Evolutionary conservation across 2,329 filamentous ascomycete genomes (phyloP), one percentile per base, ranked within the genome.

Genomic region (Exophiala xenobiotica): DNA sequence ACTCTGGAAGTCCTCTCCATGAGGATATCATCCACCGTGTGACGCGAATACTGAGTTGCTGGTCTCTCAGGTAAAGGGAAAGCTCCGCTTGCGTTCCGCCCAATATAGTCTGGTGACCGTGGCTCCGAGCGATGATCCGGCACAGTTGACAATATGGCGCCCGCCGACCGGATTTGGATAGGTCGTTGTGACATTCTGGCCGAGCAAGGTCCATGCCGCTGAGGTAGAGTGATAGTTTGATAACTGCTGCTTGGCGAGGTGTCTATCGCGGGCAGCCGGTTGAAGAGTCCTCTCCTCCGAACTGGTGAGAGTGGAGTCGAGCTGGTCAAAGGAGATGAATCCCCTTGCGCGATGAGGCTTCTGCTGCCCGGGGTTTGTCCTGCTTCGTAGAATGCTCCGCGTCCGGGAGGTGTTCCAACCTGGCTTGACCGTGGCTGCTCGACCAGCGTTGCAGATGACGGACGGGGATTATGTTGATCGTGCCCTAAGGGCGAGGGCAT

Each of bases 231-330:
- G 7, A 19, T 45, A 12, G 14, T 35, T 22, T 14, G 29, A 24
- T 26, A 3, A n/a, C 22, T 19, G 8, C 38, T 46, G 35, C 45
- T 40, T 7, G 20, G 14, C 6, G 49, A 51, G 4, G 62, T 64
- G 24, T 61, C 50, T 3, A 65, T 43, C 27, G 51, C 53, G 16
- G 63, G 57, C 8, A 63, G 50, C 12, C 61, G 59, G 11, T 59
- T 47, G 4, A 59, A 48, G 29, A 60, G 58, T 35, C 58, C 45
- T 7, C 59, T 60, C 20, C 53, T 58, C n/a, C 57, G 39, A n/a
- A 48, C 47, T 11, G 50, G 45, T 19, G 44, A 46, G 24, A 27
- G 29, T 16, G 42, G 26, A 4, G 39, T 31, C 9, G 22, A 14
- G 26, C 26, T 26, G 12, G 11, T 31, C n/a, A 38, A n/a, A 19